These are phyloP conservation scores for Trichaptum fuscoviolaceum DNA, from an alignment of 768 basidiomycete genomes.

Conservation along the genomic window DNA sequence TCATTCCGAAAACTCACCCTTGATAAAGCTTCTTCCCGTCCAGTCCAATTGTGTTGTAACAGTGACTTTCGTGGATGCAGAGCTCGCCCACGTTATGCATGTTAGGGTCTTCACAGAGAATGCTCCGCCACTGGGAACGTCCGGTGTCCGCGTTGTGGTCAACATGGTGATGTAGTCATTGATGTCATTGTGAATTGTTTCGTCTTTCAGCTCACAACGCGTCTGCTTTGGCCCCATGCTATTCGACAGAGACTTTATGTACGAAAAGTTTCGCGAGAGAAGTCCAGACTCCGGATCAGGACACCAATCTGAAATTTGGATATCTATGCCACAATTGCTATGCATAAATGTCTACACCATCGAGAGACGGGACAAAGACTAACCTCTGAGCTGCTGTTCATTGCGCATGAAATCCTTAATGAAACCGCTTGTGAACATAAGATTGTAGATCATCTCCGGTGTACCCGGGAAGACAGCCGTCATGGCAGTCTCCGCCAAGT, in stretches of 20 bases:
- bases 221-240: constrained; percentile 91
- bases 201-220: constrained; percentile 92
- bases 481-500: constrained; percentile 70
- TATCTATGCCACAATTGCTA: constrained; percentile 44
- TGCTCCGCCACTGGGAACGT: constrained; percentile 90
- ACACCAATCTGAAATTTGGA: constrained; percentile 94
- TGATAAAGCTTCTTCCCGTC: constrained; percentile 96
- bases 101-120: constrained; percentile 94
- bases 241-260: constrained; percentile 88
- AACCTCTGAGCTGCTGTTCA: constrained; percentile 87
- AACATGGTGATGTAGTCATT: constrained; percentile 78
- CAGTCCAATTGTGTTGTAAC: constrained; percentile 94
- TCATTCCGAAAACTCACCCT: constrained; percentile 45
- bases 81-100: constrained; percentile 91
- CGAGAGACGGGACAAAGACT: constrained; percentile 21
- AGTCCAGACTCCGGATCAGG: constrained; percentile 60
- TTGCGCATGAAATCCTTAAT: constrained; percentile 89
- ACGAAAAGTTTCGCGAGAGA: constrained; percentile 86
- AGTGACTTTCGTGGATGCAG: constrained; percentile 67
- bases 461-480: constrained; percentile 81
- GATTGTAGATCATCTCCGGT: constrained; percentile 91
- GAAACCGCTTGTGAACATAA: constrained; percentile 95
- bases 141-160: constrained; percentile 89
- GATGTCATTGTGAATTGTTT: constrained; percentile 72
- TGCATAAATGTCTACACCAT: background rate